Evolutionary conservation across 2,329 filamentous ascomycete genomes (phyloP), one percentile per base, ranked within the genome.

Genomic region (Raffaelea ambrosiae): DNA sequence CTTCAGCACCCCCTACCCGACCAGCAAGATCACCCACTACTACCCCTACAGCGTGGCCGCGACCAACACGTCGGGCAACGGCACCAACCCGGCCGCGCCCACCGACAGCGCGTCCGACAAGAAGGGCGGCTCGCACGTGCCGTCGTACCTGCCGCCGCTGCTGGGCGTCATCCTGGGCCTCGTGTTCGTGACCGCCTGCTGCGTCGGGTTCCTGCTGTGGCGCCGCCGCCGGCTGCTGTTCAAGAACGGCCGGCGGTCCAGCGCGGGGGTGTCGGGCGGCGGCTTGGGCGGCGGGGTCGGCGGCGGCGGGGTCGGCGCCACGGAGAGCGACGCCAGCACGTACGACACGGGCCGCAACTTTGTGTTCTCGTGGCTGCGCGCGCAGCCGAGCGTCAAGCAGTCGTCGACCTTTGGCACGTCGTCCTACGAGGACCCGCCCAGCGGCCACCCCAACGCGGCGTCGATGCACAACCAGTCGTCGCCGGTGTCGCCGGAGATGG

Each of bases 101-200:
- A 60, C 40, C 56, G 57, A 43, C 44, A 52, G 58, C 41, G 42
- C 44, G 43, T 13, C 43, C 8, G 16, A 44, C 3, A 3, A 46
- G 43, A 7, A 33, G 50, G 2, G 40, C 8, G 60, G 61, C 14
- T 56, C 60, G 14, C 63, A 69, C 20, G 70, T 77, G 3, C 77
- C 80, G 0, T 63, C 63, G 5, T 84, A 77, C 70, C 71, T 83
- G 2, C 73, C 72, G 0, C 79, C 82, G 1, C 74, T 85, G 2
- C 63, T 84, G 0, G 79, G 79, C 16, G 77, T 81, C 4, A 71
- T 83, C 4, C 67, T 82, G 2, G 79, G 78, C 3, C 65, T 80
- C 2, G 70, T 82, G 40, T 63, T 79, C 43, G 54, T 84, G 38
- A 74, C 73, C 1, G 69, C 71, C 18, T 51, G 75, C 5, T 63